A percentile compares a stretch with the other conserved stretches of the same genome.
Evolutionary conservation across 1,284 basidiomycete species (phyloP).

Genomic region (Xerocomus cyaneibrunnescens): DNA sequence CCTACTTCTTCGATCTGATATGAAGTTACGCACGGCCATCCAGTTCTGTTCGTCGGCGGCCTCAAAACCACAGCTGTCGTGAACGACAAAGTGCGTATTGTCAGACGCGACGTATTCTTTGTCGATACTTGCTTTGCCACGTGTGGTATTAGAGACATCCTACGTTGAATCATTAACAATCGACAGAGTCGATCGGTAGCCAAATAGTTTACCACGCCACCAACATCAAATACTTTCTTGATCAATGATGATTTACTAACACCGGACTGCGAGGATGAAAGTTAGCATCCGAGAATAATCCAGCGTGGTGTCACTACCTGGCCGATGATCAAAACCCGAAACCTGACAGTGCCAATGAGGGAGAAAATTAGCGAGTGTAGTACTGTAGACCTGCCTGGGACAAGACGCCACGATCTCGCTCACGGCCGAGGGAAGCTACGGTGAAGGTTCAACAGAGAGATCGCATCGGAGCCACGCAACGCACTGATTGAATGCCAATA

Average conservation of each 20-base stretch:
- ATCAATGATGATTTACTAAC: slow-evolving; percentile 21
- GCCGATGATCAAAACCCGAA: slow-evolving; percentile 23
- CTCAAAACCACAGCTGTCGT: slow-evolving; percentile 24
- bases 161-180: not conserved
- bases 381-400: no score
- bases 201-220: slow-evolving; percentile 9
- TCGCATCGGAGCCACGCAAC: not conserved
- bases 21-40: slow-evolving; percentile 4
- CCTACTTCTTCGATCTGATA: slow-evolving; percentile 4
- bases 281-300: no score
- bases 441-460: no score
- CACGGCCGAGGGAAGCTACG: slow-evolving; percentile 18
- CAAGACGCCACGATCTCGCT: no score
- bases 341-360: no score
- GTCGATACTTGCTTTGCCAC: slow-evolving; percentile 12
- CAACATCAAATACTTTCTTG: slow-evolving; percentile 13
- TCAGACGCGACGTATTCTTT: slow-evolving; percentile 5
- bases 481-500: slow-evolving; percentile 5
- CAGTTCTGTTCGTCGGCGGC: slow-evolving; percentile 12
- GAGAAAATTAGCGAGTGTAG: no score
- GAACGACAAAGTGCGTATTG: slow-evolving; percentile 16
- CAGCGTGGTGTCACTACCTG: no score
- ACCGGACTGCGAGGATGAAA: slow-evolving; percentile 14
- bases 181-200: not conserved
- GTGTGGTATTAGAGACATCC: slow-evolving; percentile 1